Evolutionary conservation across 768 basidiomycete genomes (phyloP).

Genomic region (Termitomyces sp.): DNA sequence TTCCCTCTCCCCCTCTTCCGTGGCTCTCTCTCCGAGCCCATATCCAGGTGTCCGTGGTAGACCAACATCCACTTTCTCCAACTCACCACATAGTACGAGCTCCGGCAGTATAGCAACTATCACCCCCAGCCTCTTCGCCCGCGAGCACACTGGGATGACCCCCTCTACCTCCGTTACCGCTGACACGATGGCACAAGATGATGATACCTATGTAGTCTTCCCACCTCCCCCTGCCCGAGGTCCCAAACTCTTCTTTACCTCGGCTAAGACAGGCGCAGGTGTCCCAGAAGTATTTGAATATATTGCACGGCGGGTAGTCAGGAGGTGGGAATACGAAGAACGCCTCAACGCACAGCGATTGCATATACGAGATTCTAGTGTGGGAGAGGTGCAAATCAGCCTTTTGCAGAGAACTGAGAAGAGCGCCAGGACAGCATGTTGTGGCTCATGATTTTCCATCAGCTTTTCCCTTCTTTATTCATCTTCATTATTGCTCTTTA

Average conservation of each 20-base stretch:
- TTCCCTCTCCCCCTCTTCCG: slow-evolving; percentile 8
- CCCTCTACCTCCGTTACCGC: slow-evolving; percentile 4
- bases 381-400: slow-evolving; percentile 29
- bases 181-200: neutral
- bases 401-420: neutral
- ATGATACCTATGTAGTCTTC: slow-evolving; percentile 9
- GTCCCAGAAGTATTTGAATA: slow-evolving; percentile 76
- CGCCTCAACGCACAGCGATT: slow-evolving; percentile 39
- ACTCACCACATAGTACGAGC: slow-evolving; percentile 17
- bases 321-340: slow-evolving; percentile 66
- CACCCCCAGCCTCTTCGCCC: slow-evolving; percentile 53
- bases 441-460: slow-evolving; percentile 4
- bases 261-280: slow-evolving; percentile 73
- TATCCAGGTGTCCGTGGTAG: slow-evolving; percentile 18
- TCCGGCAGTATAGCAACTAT: slow-evolving; percentile 51
- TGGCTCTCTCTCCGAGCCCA: slow-evolving; percentile 12
- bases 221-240: slow-evolving; percentile 41
- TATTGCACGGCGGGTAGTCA: slow-evolving; percentile 56
- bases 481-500: neutral
- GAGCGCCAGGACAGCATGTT: slow-evolving; percentile 5
- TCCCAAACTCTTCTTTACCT: slow-evolving; percentile 68
- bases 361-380: slow-evolving; percentile 31
- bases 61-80: slow-evolving; percentile 22
- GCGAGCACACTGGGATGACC: slow-evolving; percentile 16
- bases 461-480: neutral